These are phyloP conservation scores for Houttuynia cordata DNA, from an alignment of 164 flowering plant genomes.

Conservation along the genomic window DNA sequence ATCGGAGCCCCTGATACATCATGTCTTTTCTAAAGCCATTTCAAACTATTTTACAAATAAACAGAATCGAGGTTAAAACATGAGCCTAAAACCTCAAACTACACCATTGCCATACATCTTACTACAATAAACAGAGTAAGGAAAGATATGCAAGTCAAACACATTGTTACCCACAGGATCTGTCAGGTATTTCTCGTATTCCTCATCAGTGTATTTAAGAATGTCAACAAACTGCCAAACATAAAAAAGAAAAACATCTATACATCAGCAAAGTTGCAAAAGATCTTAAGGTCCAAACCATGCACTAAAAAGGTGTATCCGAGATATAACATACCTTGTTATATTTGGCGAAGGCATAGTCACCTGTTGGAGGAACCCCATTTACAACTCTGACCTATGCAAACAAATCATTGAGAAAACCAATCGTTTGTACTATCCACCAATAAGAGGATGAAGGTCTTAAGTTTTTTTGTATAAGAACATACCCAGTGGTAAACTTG, in stretches of 20 bases:
- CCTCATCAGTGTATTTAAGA: slow-evolving; percentile 86
- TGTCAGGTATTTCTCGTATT: slow-evolving; percentile 76
- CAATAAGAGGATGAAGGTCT: neutral
- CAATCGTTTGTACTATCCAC: neutral
- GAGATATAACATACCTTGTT: slow-evolving; percentile 51
- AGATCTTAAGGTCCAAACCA: neutral
- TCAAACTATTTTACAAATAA: neutral
- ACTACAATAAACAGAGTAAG: neutral
- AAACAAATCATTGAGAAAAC: neutral
- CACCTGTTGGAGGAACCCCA: slow-evolving; percentile 90
- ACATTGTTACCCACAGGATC: slow-evolving; percentile 70
- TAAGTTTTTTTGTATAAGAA: neutral
- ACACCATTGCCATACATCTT: neutral
- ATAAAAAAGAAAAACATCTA: slow-evolving; percentile 3
- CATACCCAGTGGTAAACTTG: slow-evolving; percentile 94
- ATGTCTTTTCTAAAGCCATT: neutral
- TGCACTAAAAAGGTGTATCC: neutral
- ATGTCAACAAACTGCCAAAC: slow-evolving; percentile 64
- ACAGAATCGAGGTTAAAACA: no score
- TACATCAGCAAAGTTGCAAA: neutral
- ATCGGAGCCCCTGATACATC: no score
- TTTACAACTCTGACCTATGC: slow-evolving; percentile 90
- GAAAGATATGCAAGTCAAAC: neutral
- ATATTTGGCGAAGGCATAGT: slow-evolving; percentile 92
- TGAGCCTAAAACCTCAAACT: neutral